Evolutionary conservation across 805 yeast genomes (phyloP), one percentile per base, ranked within the genome.

Genomic region (Groenewaldozyma salmanticensis): DNA sequence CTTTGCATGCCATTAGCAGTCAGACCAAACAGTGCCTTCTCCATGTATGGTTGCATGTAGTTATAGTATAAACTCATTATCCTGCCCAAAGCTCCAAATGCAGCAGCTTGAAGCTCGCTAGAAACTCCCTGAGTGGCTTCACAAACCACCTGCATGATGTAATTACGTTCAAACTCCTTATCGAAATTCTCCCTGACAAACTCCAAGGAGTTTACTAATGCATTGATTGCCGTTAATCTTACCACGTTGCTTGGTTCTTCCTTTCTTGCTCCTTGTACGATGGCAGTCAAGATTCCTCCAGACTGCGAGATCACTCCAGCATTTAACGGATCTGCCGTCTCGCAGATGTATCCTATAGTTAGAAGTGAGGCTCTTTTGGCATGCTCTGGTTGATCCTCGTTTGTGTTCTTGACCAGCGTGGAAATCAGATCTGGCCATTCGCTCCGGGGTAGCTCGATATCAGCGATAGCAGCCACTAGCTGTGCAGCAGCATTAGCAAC

Each of bases 91-190:
- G 96, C 94, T 45, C 96, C 97, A 64, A 87, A 92, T 0, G 96
- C 95, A 27, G 94, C 81, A 5, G 94, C 90, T 65, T 88, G 95
- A 48, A 92, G 70, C 52, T 83, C 94, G 35, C 70, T 65, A 55
- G 81, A 82, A 27, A 74, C 72, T 18, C 94, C 83, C 62, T 90
- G 96, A n/a, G 98, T 88, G 15, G 96, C 95, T 65, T 92, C 97
- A 66, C 98, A 92, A 13, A 92, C 96, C 33, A 92, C 96, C 68
- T 87, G 96, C 98, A 92, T 92, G 61, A 92, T 83, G 64, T 82
- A 87, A 61, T 92, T 88, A 58, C 98, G 77, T 69, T 92, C 98
- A 46, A 92, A 94, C 58, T 90, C 97, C 45, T 82, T 74, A 52
- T 79, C 87, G 69, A 92, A 92, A 64, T 92, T 92, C 55, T 71